Conservation (phyloP, 2,329 filamentous ascomycete genomes). For the Raffaelea albimanens region DNA sequence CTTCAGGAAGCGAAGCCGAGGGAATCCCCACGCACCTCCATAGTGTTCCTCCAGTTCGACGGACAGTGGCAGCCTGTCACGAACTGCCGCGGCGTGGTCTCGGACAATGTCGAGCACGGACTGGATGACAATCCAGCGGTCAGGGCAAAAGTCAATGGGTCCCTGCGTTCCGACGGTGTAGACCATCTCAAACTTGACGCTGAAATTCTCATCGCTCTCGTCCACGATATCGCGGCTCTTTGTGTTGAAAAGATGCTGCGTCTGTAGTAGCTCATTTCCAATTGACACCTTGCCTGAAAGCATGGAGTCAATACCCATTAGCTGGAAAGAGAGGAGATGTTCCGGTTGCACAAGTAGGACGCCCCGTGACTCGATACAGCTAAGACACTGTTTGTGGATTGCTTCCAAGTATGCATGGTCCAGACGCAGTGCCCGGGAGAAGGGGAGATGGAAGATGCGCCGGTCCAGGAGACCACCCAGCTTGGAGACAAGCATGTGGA, state of each 20-base stretch:
- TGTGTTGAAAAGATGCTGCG: constrained; percentile 33
- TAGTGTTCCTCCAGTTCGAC: constrained; percentile 29
- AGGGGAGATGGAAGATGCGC: constrained; percentile 47
- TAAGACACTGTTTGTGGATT: constrained; percentile 28
- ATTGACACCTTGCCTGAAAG: constrained; percentile 19
- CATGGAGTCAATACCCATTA: constrained; percentile 47
- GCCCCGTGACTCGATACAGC: constrained; percentile 41
- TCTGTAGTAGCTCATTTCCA: constrained; percentile 26
- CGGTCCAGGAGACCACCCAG: constrained; percentile 47
- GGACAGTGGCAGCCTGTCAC: constrained; percentile 21
- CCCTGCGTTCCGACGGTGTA: constrained; percentile 50
- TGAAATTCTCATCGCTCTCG: constrained; percentile 57
- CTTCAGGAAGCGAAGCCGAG: constrained; percentile 37
- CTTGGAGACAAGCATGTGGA: constrained; percentile 42
- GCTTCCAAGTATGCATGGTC: constrained; percentile 15
- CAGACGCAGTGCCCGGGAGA: constrained; percentile 40
- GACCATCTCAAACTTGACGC: constrained; percentile 49
- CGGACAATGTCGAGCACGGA: constrained; percentile 36
- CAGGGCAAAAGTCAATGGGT: constrained; percentile 39
- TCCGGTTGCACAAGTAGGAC: constrained; percentile 55
- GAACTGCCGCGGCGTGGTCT: constrained; percentile 17
- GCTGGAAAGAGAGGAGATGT: constrained; percentile 52
- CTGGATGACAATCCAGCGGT: constrained; percentile 49
- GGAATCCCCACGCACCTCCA: constrained; percentile 27
- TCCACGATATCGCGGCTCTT: constrained; percentile 49